Evolutionary conservation across 352 stramenopile species (phyloP).

Genomic region (Pythium phragmitis): DNA sequence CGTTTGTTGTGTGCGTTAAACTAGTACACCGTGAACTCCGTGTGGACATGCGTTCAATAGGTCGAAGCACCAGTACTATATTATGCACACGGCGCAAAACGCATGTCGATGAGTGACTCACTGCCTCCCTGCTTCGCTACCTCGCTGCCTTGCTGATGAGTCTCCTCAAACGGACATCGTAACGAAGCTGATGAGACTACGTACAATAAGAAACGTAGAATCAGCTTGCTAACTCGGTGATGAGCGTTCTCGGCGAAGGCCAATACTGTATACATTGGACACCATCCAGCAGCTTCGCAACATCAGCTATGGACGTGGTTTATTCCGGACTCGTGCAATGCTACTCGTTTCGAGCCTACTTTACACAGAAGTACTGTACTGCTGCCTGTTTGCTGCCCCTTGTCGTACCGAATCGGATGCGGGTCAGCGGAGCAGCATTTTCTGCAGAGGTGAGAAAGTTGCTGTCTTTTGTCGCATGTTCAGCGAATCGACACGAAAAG

Average conservation of each 20-base stretch:
- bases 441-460: not conserved
- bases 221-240: too few species aligned
- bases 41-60: too few species aligned
- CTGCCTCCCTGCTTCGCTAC: too few species aligned
- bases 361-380: not conserved
- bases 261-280: not conserved
- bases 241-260: not conserved
- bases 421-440: not conserved
- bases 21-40: not conserved
- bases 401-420: constrained; percentile 13
- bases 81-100: too few species aligned
- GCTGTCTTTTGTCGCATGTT: not conserved
- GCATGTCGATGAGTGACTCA: too few species aligned
- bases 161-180: too few species aligned
- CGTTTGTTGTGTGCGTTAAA: not conserved
- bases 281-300: not conserved
- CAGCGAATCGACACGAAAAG: not conserved
- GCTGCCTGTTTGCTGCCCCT: not conserved
- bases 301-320: not conserved
- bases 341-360: not conserved
- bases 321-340: not conserved
- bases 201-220: too few species aligned
- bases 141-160: too few species aligned
- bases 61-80: too few species aligned
- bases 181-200: too few species aligned